A percentile compares a stretch with the other conserved stretches of the same genome.
Evolutionary conservation across 2,329 filamentous ascomycete genomes (phyloP).

Genomic region (Mycogone perniciosa): DNA sequence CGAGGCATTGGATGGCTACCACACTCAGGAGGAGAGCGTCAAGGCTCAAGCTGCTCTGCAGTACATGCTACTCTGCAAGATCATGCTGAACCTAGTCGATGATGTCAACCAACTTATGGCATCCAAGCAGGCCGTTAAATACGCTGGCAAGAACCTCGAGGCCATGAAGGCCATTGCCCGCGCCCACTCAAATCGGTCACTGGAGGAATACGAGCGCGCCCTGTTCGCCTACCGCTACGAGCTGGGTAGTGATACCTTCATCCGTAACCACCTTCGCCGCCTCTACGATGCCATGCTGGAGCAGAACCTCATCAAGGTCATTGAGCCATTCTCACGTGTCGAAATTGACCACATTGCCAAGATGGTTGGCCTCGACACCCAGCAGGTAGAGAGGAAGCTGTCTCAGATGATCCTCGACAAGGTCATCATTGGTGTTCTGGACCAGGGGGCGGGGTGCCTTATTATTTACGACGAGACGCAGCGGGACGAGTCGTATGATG

Average conservation of each 20-base stretch:
- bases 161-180: constrained; percentile 98
- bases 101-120: constrained; percentile 93
- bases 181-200: constrained; percentile 87
- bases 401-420: constrained; percentile 99
- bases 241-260: constrained; percentile 89
- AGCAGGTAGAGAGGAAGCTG: constrained; percentile 95
- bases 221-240: constrained; percentile 87
- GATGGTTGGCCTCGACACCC: constrained; percentile 93
- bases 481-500: constrained; percentile 88
- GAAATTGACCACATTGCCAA: constrained; percentile 96
- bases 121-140: constrained; percentile 94
- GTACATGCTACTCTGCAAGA: constrained; percentile 99
- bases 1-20: constrained; percentile 95
- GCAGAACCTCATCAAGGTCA: constrained; percentile 99
- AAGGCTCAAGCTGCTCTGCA: constrained; percentile 96
- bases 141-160: constrained; percentile 90
- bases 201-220: constrained; percentile 95
- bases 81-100: constrained; percentile 96
- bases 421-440: constrained; percentile 93
- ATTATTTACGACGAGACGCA: constrained; percentile 96
- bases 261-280: constrained; percentile 90
- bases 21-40: constrained; percentile 77
- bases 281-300: constrained; percentile 98
- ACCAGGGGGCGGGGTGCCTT: constrained; percentile 94
- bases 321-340: constrained; percentile 95